Conservation (phyloP, 2,329 filamentous ascomycete genomes). For the Aspergillus uvarum region DNA sequence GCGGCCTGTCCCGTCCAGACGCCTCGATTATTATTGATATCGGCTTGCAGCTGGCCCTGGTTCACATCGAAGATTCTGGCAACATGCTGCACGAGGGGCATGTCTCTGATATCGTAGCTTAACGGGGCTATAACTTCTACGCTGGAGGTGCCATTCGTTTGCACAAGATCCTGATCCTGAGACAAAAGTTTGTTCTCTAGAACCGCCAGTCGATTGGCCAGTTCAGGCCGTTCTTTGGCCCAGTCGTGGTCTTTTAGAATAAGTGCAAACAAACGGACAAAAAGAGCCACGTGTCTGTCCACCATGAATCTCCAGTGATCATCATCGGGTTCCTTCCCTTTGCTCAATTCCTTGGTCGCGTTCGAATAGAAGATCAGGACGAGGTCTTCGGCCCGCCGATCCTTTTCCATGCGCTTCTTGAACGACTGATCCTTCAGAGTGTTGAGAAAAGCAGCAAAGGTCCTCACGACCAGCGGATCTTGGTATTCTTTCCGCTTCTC, state of each 20-base stretch:
- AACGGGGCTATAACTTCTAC: slow-evolving; percentile 81
- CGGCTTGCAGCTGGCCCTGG: slow-evolving; percentile 76
- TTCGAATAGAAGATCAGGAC: slow-evolving; percentile 95
- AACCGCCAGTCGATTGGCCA: slow-evolving; percentile 73
- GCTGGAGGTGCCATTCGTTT: slow-evolving; percentile 61
- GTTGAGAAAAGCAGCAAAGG: slow-evolving; percentile 92
- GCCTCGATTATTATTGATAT: slow-evolving; percentile 78
- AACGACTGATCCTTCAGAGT: slow-evolving; percentile 87
- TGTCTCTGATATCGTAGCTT: slow-evolving; percentile 93
- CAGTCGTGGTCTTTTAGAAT: slow-evolving; percentile 82
- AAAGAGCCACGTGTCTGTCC: slow-evolving; percentile 90
- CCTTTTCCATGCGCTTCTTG: slow-evolving; percentile 88
- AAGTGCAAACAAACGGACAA: slow-evolving; percentile 79
- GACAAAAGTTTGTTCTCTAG: slow-evolving; percentile 92
- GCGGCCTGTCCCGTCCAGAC: slow-evolving; percentile 91
- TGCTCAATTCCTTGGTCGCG: slow-evolving; percentile 85
- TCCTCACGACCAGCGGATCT: slow-evolving; percentile 86
- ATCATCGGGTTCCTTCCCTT: slow-evolving; percentile 72
- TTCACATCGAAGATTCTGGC: slow-evolving; percentile 81
- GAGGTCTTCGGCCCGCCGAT: slow-evolving; percentile 86
- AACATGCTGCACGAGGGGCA: slow-evolving; percentile 87
- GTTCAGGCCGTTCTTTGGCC: slow-evolving; percentile 79
- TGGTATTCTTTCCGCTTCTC: slow-evolving; percentile 86
- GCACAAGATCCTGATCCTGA: slow-evolving; percentile 85
- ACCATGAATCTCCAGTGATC: slow-evolving; percentile 89